Evolutionary conservation across 306 rosid genomes (phyloP).

Genomic region (Styphnolobium japonicum): DNA sequence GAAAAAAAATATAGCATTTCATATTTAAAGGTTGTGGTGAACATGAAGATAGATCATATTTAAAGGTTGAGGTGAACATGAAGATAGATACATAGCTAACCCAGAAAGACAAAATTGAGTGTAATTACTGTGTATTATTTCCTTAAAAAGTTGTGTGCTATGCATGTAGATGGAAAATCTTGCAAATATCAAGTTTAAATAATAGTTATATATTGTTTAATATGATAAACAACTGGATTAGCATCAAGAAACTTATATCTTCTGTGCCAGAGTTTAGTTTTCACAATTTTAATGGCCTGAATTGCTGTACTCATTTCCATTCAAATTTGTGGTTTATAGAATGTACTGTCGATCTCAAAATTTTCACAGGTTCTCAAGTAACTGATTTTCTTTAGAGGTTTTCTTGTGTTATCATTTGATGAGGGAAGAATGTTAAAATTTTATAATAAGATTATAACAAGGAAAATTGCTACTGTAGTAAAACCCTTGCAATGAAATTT

Average conservation of each 20-base stretch:
- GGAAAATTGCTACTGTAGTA: background rate
- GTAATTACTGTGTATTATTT: background rate
- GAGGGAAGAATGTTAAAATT: background rate
- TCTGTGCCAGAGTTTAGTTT: background rate
- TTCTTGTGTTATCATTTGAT: background rate
- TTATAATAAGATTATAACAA: background rate
- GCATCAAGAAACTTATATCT: background rate
- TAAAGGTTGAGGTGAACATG: no score
- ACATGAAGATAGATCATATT: no score
- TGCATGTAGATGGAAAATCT: background rate
- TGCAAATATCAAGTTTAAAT: background rate
- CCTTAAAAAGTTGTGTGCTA: background rate
- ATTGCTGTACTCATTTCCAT: no score
- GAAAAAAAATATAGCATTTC: background rate
- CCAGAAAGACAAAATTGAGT: background rate
- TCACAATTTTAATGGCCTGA: background rate
- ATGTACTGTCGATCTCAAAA: background rate
- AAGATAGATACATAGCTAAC: no score
- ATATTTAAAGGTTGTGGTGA: background rate
- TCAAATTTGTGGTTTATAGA: background rate
- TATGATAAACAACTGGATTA: background rate
- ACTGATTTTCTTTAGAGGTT: background rate
- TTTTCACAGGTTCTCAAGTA: background rate
- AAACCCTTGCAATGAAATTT: background rate
- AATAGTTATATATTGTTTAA: background rate